Evolutionary conservation across 768 basidiomycete genomes (phyloP).

Genomic region (Mycena chlorophos): DNA sequence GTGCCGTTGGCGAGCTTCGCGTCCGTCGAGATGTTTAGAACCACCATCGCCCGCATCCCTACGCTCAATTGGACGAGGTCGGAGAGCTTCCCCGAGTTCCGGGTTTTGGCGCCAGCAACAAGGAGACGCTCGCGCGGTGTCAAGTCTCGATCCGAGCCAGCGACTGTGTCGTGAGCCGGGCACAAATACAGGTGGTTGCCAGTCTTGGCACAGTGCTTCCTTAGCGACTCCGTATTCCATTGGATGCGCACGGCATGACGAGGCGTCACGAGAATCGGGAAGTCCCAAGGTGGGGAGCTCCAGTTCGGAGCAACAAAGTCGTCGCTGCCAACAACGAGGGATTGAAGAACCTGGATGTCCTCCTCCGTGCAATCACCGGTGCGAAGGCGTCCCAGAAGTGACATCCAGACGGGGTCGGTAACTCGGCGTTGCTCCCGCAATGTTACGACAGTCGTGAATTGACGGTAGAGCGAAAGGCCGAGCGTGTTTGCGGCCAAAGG

Average conservation of each 20-base stretch:
- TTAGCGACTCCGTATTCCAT: not conserved
- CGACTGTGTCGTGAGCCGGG: not conserved
- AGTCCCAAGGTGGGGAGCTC: not conserved
- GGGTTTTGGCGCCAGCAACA: not conserved
- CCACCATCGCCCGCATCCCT: slow-evolving; percentile 36
- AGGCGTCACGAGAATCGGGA: slow-evolving; percentile 1
- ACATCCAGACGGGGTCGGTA: slow-evolving; percentile 32
- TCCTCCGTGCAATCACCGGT: slow-evolving; percentile 29
- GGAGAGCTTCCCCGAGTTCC: slow-evolving; percentile 5
- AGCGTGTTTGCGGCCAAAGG: not conserved
- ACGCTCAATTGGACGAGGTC: slow-evolving; percentile 26
- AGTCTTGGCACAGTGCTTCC: not conserved
- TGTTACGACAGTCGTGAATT: slow-evolving; percentile 36
- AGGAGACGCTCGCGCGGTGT: not conserved
- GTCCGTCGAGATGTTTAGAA: slow-evolving; percentile 5
- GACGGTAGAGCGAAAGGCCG: slow-evolving; percentile 28
- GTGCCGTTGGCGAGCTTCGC: slow-evolving; percentile 11
- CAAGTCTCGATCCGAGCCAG: slow-evolving; percentile 5
- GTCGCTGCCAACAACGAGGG: slow-evolving; percentile 13
- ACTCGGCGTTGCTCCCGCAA: slow-evolving; percentile 38
- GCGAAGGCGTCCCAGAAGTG: slow-evolving; percentile 29
- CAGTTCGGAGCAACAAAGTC: not conserved
- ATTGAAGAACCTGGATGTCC: slow-evolving; percentile 29
- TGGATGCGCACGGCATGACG: not conserved
- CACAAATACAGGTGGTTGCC: not conserved